Base-by-base conservation (phyloP, 139 green algal genomes). In the Micromonas pusilla region DNA sequence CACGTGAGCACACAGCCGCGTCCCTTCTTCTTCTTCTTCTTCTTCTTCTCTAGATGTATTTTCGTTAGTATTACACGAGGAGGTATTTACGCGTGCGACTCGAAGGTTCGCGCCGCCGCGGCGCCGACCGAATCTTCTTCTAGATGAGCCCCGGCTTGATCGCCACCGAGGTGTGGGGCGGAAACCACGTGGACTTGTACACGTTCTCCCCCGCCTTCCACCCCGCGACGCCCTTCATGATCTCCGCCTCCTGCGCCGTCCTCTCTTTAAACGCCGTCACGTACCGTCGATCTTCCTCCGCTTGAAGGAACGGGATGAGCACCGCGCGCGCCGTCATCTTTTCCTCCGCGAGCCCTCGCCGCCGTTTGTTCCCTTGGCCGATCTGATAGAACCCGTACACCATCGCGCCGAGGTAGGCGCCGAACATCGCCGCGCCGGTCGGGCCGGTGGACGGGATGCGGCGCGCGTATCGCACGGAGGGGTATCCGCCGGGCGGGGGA, bases 401-500 rank as follows among this genome's bases (percentile, higher is more conserved):
- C 84, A 96, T 94, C 66, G 96, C 85, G 16, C 83, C 85, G 4
- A 77, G 81, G 1, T 78, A 84, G 2, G 92, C 89, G n/a, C 83
- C 88, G 76, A 97, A 95, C 21, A 97, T 86, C 0, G 91, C 92
- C 1, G 90, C 83, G 25, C 93, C 93, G 0, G 87, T 90, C 4
- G 93, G 93, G 0, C 93, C 93, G 19, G 92, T 96, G 83, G 73
- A 91, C 5, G 92, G 92, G 26, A 97, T 79, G 3, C 91, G 81
- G 19, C 93, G 87, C 1, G 91, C 91, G 70, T 93, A 96, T 52
- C 93, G 89, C 32, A 97, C 86, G 25, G 90, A 85, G 0, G 93
- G 92, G 80, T 96, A 97, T 6, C 92, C 93, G 32, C 93, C 93
- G 6, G 91, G 90, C 0, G 93, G 93, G 25, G 93, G 91, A 0